Evolutionary conservation across 495 filamentous ascomycete genomes (phyloP).

Genomic region (Daldinia bambusicola): DNA sequence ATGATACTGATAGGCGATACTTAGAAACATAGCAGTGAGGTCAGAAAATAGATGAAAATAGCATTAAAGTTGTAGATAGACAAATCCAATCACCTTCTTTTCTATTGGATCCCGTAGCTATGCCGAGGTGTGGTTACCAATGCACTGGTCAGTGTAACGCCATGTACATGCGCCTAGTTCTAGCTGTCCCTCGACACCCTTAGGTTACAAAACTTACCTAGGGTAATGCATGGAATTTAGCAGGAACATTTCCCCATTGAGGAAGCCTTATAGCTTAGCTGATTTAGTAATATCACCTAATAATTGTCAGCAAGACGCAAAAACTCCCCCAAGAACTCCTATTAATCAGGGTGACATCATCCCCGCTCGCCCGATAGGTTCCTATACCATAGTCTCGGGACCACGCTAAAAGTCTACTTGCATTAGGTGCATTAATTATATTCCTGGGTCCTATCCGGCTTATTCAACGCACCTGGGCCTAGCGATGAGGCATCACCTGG

Average conservation of each 20-base stretch:
- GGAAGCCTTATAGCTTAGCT: slow-evolving; percentile 8
- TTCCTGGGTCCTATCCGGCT: too few species aligned
- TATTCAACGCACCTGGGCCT: slow-evolving; percentile 10
- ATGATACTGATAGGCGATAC: slow-evolving; percentile 16
- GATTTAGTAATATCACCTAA: slow-evolving; percentile 6
- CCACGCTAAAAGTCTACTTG: slow-evolving; percentile 30
- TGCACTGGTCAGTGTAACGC: slow-evolving; percentile 19
- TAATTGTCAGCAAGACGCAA: slow-evolving; percentile 37
- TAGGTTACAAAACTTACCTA: too few species aligned
- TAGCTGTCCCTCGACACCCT: background rate
- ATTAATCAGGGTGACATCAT: slow-evolving; percentile 37
- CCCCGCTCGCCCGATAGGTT: slow-evolving; percentile 34
- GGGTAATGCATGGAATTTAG: slow-evolving; percentile 26
- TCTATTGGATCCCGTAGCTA: slow-evolving; percentile 25
- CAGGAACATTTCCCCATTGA: slow-evolving; percentile 10
- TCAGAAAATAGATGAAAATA: slow-evolving; percentile 20
- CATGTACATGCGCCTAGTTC: background rate
- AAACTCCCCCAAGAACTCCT: slow-evolving; percentile 4
- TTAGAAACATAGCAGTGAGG: slow-evolving; percentile 16
- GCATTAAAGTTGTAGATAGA: slow-evolving; percentile 30
- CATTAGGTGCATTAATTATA: background rate
- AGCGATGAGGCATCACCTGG: slow-evolving; percentile 1
- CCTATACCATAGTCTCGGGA: slow-evolving; percentile 40
- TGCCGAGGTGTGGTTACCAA: slow-evolving; percentile 25
- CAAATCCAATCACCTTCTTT: slow-evolving; percentile 23